A percentile compares a stretch with the other conserved stretches of the same genome.
phyloP scores from a whole-genome alignment of 2,329 filamentous ascomycete genomes.

The Malbranchea cinnamomea region DNA sequence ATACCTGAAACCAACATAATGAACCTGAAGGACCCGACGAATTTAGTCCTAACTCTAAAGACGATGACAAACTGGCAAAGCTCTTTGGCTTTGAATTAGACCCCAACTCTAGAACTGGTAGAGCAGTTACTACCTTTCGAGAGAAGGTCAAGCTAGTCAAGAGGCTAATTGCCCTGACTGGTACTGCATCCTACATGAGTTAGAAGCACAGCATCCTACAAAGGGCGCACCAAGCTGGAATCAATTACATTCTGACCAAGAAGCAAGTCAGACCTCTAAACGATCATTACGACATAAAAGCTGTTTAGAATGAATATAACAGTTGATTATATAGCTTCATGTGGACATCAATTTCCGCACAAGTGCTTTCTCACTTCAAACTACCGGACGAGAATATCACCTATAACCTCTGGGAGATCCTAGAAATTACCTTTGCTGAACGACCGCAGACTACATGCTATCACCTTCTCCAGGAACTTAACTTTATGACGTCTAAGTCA shows the following conservation, averaged over 20 bases:
- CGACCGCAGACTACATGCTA: not conserved
- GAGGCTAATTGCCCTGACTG: not conserved
- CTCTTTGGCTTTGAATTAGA: too few species aligned
- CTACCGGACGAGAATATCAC: not conserved
- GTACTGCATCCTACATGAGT: not conserved
- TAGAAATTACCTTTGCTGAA: slow-evolving; percentile 1
- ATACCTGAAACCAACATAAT: too few species aligned
- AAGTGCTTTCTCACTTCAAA: not conserved
- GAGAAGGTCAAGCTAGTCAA: not conserved
- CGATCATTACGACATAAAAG: too few species aligned
- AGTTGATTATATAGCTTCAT: slow-evolving; percentile 1
- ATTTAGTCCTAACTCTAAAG: too few species aligned
- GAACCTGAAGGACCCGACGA: too few species aligned
- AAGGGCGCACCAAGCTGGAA: not conserved
- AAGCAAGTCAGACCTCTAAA: too few species aligned
- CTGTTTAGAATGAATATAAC: not conserved
- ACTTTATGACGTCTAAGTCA: not conserved
- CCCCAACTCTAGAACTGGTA: not conserved
- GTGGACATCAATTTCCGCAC: not conserved
- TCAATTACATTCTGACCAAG: too few species aligned
- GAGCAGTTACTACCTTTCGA: not conserved
- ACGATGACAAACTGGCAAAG: too few species aligned
- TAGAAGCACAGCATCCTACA: not conserved
- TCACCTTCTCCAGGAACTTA: not conserved
- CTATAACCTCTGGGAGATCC: slow-evolving; percentile 1